Evolutionary conservation across 179 eudicot species (phyloP).

Genomic region (Camellia oleifera): DNA sequence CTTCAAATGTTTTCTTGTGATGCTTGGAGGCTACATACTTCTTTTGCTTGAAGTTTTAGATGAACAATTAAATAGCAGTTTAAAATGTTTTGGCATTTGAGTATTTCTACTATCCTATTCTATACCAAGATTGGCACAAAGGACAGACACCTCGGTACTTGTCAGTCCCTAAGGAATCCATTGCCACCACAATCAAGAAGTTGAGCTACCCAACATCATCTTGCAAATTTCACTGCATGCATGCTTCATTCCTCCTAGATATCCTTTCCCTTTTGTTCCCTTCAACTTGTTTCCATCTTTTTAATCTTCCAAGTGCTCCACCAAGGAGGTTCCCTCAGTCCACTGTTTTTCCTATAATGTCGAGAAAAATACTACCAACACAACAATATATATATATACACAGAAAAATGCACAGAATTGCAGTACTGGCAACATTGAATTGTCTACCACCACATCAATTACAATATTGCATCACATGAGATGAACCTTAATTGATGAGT

Average conservation of each 20-base stretch:
- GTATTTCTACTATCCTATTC: neutral
- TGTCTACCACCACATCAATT: neutral
- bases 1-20: no score
- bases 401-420: no score
- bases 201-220: neutral
- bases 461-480: neutral
- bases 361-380: no score
- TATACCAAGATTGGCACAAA: neutral
- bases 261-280: neutral
- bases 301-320: neutral
- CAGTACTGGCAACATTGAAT: neutral
- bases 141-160: neutral
- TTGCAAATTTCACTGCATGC: neutral
- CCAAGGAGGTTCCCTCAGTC: neutral
- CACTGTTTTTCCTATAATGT: neutral
- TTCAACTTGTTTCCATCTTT: neutral
- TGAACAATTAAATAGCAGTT: no score
- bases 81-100: neutral
- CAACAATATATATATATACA: no score
- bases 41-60: no score
- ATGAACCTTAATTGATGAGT: neutral
- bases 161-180: neutral
- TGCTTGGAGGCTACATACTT: no score
- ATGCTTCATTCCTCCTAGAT: neutral
- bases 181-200: neutral